Base-by-base conservation (phyloP, 1,284 basidiomycete species). In the Stereum hirsutum region DNA sequence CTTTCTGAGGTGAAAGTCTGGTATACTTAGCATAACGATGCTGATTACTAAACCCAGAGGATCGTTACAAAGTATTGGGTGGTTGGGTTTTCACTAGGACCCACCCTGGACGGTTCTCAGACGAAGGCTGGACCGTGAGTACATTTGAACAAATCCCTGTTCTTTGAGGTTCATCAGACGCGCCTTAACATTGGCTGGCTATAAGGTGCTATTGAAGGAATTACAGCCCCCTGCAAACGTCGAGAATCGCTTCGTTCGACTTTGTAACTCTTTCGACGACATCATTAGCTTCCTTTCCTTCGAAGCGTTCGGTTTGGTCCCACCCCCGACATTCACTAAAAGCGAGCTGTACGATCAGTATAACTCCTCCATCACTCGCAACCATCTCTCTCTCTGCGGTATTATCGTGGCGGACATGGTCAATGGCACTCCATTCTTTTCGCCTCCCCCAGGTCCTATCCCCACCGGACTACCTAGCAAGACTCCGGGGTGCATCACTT, bases 111-210 rank as follows among this genome's bases (percentile, higher is more conserved):
- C 47, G 40, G 2, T 54, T 60, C 20, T 21, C 58, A 3, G 55
- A 61, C 14, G 56, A 61, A 46, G 54, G 49, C 11, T 62, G 60
- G 60, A 56, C 48, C 48, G 60, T 62, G 37, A n/a, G n/a, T n/a
- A n/a, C n/a, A n/a, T n/a, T n/a, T n/a, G n/a, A n/a, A n/a, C n/a
- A n/a, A n/a, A n/a, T n/a, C n/a, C n/a, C n/a, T n/a, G n/a, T n/a
- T n/a, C n/a, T n/a, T n/a, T n/a, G n/a, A n/a, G n/a, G n/a, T n/a
- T n/a, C n/a, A n/a, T n/a, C n/a, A n/a, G n/a, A n/a, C n/a, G n/a
- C n/a, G n/a, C n/a, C n/a, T n/a, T n/a, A n/a, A n/a, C n/a, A n/a
- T n/a, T n/a, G n/a, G n/a, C n/a, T n/a, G n/a, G n/a, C n/a, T n/a
- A n/a, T n/a, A n/a, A n/a, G n/a, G n/a, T n/a, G n/a, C n/a, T n/a